phyloP scores from a whole-genome alignment of 371 early-diverging fungal species.

The Apophysomyces trapeziformis region DNA sequence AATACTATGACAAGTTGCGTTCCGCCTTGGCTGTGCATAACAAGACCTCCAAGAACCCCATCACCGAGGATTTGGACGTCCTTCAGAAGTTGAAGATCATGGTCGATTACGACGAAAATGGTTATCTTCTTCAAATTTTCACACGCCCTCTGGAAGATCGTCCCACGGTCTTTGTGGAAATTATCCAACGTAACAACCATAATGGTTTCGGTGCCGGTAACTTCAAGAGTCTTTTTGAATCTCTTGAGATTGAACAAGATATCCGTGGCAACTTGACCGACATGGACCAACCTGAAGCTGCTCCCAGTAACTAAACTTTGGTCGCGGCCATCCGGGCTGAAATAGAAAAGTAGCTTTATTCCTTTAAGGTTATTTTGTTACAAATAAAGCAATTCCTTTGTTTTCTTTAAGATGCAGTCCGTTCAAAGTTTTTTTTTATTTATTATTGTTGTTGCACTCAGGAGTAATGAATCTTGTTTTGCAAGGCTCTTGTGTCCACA shows the following conservation, averaged over 20 bases:
- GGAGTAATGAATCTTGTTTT: conserved; percentile 50
- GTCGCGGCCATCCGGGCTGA: conserved; percentile 3
- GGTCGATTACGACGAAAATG: conserved; percentile 96
- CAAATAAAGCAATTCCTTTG: conserved; percentile 2
- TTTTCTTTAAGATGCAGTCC: neutral
- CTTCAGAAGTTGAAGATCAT: conserved; percentile 88
- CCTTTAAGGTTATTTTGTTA: conserved; percentile 11
- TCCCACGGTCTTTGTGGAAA: conserved; percentile 95
- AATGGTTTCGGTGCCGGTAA: conserved; percentile 98
- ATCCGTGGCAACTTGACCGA: conserved; percentile 86
- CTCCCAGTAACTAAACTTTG: conserved; percentile 27
- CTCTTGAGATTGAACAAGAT: conserved; percentile 93
- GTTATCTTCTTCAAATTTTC: conserved; percentile 95
- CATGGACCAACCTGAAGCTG: conserved; percentile 36
- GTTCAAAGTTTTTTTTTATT: no score
- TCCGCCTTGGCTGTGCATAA: conserved; percentile 62
- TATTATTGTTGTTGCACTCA: conserved; percentile 14
- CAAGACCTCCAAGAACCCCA: conserved; percentile 66
- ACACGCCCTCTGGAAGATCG: conserved; percentile 94
- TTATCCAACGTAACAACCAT: conserved; percentile 95
- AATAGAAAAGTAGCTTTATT: neutral
- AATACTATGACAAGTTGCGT: conserved; percentile 90
- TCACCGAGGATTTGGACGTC: conserved; percentile 82
- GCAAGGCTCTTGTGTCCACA: conserved; percentile 53
- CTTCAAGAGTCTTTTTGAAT: conserved; percentile 96